These are phyloP conservation scores for Knoxdaviesia capensis DNA, from an alignment of 2,329 filamentous ascomycete genomes.

Conservation along the genomic window DNA sequence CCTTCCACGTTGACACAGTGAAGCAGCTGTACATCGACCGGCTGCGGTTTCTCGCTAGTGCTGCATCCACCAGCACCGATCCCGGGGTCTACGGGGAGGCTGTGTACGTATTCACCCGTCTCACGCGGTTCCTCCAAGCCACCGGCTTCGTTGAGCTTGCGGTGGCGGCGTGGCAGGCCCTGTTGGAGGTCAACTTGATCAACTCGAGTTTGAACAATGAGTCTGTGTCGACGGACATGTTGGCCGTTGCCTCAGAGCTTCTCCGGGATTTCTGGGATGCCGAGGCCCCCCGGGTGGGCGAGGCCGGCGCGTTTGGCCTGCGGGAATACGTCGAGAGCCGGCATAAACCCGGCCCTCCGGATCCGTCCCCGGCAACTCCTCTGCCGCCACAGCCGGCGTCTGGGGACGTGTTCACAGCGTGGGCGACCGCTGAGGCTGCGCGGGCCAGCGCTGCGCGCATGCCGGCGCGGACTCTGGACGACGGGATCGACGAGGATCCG, in stretches of 20 bases:
- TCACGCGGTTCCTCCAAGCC: constrained; percentile 56
- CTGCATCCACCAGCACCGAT: not conserved
- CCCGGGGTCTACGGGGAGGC: constrained; percentile 9
- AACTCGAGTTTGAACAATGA: constrained; percentile 18
- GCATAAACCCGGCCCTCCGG: constrained; percentile 19
- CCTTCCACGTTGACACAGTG: constrained; percentile 48
- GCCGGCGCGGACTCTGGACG: constrained; percentile 58
- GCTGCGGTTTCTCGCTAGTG: constrained; percentile 5
- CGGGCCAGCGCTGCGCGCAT: constrained; percentile 26
- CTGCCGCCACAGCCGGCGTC: constrained; percentile 7
- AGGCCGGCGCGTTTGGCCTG: constrained; percentile 55
- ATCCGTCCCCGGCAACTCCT: constrained; percentile 12
- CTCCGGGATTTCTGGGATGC: constrained; percentile 76
- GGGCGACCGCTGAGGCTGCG: constrained; percentile 33
- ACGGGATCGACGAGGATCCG: constrained; percentile 58
- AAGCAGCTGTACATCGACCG: constrained; percentile 39
- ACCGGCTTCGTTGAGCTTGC: constrained; percentile 62
- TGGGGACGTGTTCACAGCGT: constrained; percentile 27
- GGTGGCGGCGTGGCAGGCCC: constrained; percentile 63
- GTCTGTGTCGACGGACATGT: constrained; percentile 7
- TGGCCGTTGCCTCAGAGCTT: constrained; percentile 9
- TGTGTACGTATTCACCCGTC: constrained; percentile 52
- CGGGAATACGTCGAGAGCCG: constrained; percentile 20
- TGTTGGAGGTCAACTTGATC: constrained; percentile 53
- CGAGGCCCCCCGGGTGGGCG: constrained; percentile 61